phyloP scores from a whole-genome alignment of 352 stramenopile species.

The Pythium rishiriense region DNA sequence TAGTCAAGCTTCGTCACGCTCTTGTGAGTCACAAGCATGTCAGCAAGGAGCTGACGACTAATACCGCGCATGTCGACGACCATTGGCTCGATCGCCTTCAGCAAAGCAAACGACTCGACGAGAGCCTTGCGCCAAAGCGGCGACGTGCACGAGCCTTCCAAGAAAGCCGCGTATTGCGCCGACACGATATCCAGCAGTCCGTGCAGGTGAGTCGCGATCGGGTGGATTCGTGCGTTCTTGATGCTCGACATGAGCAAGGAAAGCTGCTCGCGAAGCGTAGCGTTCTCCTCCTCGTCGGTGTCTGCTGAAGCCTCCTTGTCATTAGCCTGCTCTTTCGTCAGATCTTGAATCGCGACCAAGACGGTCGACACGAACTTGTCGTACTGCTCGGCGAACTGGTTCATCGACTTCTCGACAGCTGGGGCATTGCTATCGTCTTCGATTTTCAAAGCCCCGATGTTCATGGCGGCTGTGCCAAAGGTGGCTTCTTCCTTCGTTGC shows the following conservation, averaged over 20 bases:
- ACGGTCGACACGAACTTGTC: conserved; percentile 77
- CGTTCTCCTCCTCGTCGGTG: conserved; percentile 30
- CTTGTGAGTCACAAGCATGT: conserved; percentile 87
- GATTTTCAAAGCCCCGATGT: conserved; percentile 5
- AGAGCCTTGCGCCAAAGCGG: conserved; percentile 21
- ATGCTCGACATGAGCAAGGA: conserved; percentile 43
- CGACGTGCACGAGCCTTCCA: conserved; percentile 26
- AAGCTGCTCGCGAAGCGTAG: conserved; percentile 53
- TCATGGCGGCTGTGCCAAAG: conserved; percentile 10
- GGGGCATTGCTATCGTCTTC: conserved; percentile 11
- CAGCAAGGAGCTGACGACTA: conserved; percentile 75
- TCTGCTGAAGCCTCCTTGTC: conserved; percentile 24
- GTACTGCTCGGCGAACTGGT: conserved; percentile 51
- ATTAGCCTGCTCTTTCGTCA: conserved; percentile 48
- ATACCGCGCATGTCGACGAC: conserved; percentile 70
- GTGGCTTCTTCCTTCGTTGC: conserved; percentile 12
- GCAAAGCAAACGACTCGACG: conserved; percentile 41
- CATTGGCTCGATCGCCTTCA: conserved; percentile 65
- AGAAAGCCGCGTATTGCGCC: conserved; percentile 46
- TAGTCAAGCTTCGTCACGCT: conserved; percentile 95
- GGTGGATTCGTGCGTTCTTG: conserved; percentile 75
- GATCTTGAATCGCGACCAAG: conserved; percentile 77
- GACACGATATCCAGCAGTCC: conserved; percentile 48
- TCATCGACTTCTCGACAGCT: conserved; percentile 27
- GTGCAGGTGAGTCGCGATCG: conserved; percentile 61